Conservation (phyloP, 2,329 filamentous ascomycete genomes). For the Phyllosticta citribraziliensis region DNA sequence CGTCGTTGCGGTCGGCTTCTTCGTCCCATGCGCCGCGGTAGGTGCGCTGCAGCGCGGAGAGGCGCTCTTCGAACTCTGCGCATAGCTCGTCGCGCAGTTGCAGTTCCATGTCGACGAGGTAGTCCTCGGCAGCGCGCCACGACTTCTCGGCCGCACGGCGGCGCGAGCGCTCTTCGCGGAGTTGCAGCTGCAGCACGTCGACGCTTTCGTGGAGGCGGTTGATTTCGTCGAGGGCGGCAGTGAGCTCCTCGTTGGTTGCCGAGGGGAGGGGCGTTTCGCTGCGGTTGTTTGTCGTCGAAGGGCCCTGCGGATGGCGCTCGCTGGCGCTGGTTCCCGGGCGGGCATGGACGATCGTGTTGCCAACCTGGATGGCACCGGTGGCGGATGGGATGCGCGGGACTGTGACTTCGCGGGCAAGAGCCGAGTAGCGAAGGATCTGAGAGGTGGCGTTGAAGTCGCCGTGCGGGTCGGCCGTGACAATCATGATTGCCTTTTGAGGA, state of each 20-base stretch:
- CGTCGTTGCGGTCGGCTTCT: conserved; percentile 68
- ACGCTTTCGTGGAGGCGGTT: conserved; percentile 68
- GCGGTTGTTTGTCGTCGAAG: conserved; percentile 29
- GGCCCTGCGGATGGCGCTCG: conserved; percentile 15
- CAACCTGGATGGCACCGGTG: conserved; percentile 49
- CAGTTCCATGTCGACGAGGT: conserved; percentile 67
- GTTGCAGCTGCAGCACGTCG: conserved; percentile 59
- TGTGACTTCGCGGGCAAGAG: conserved; percentile 83
- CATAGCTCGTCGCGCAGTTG: conserved; percentile 84
- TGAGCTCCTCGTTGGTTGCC: conserved; percentile 57
- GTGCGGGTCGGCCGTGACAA: conserved; percentile 85
- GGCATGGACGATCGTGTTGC: conserved; percentile 16
- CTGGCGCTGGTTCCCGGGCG: conserved; percentile 23
- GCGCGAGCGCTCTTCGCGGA: conserved; percentile 60
- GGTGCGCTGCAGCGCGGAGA: conserved; percentile 65
- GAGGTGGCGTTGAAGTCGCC: conserved; percentile 96
- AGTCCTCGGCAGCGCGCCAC: conserved; percentile 53
- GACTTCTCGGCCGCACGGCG: conserved; percentile 64
- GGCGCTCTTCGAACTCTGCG: conserved; percentile 69
- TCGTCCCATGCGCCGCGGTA: conserved; percentile 72
- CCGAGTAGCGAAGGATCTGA: conserved; percentile 90
- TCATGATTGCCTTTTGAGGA: conserved; percentile 87
- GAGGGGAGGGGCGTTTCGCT: conserved; percentile 20
- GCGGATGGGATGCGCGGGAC: conserved; percentile 81
- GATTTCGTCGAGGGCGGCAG: conserved; percentile 72